Base-by-base conservation (phyloP, 1,139 yeast genomes). In the Saccharomyces hybrid region DNA sequence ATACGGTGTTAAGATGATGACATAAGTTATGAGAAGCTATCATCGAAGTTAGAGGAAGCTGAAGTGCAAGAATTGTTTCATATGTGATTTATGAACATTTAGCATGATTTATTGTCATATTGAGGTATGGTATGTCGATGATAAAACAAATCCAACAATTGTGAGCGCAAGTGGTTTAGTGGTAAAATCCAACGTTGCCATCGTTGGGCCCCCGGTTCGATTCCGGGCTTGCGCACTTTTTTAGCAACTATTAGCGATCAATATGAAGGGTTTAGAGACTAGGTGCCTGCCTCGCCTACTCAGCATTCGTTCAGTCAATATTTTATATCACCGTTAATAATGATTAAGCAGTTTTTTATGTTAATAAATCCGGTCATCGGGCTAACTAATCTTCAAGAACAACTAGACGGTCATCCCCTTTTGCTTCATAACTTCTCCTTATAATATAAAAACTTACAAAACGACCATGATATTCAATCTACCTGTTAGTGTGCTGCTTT, bases 201-300 rank as follows among this genome's bases (percentile, higher is more conserved):
- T 51, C 54, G 54, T 51, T 51, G 54, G 54, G 78, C 77, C 78
- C 78, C 78, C 78, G 78, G 78, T 75, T 75, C 78, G 78, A 75
- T 75, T 75, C 78, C 78, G 78, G 78, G 78, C 76, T 72, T 66
- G 73, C 76, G 78, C 78, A 75, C 60, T 32, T 32, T 32, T 32
- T 32, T 13, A 13, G 6, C 31, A 11, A 11, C 11, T 9, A 14
- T 25, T 42, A n/a, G 13, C 25, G 25, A 23, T 23, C 25, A 23
- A 23, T 23, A 23, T 23, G 25, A 23, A 23, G 25, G 25, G 25
- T 23, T 23, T 23, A 23, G 25, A 23, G 25, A 23, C 25, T 23
- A 23, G 25, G 25, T 23, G 25, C 25, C 13, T 13, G n/a, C n/a
- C 5, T 29, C 32, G 6, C 13, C n/a, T 3, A 29, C 32, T 29